phyloP scores from a whole-genome alignment of 129 eudicot genomes.

The Mikania micrantha region DNA sequence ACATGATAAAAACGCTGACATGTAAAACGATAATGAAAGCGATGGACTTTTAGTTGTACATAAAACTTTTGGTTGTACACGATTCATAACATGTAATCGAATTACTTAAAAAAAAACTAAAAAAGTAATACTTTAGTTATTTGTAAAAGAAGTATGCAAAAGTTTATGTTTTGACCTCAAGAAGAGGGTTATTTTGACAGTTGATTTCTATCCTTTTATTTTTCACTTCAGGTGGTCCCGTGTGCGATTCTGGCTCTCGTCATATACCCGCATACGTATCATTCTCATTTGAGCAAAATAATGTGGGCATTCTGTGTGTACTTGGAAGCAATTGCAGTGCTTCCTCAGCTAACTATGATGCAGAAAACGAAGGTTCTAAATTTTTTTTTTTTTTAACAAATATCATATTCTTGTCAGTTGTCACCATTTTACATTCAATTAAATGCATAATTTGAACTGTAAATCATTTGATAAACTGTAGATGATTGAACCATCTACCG shows the following conservation, averaged over 20 bases:
- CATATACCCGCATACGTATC: conserved; percentile 52
- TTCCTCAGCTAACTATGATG: conserved; percentile 82
- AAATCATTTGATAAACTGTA: conserved; percentile 8
- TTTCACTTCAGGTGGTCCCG: conserved; percentile 50
- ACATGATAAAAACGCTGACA: too few relatives aligned
- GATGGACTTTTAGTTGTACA: too few relatives aligned
- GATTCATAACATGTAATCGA: too few relatives aligned
- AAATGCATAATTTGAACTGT: neutral
- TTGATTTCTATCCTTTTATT: neutral
- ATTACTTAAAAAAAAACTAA: too few relatives aligned
- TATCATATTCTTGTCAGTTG: neutral
- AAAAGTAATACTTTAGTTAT: too few relatives aligned
- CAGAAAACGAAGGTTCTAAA: conserved; percentile 77
- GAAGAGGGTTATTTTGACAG: neutral
- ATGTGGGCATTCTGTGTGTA: conserved; percentile 79
- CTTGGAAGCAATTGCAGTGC: conserved; percentile 78
- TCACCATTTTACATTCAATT: neutral
- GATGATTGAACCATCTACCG: conserved; percentile 94
- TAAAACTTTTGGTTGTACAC: too few relatives aligned
- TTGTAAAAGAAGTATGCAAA: too few relatives aligned
- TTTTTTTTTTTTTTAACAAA: neutral
- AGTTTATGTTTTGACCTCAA: neutral
- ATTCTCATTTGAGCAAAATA: conserved; percentile 34
- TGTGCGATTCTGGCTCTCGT: conserved; percentile 51
- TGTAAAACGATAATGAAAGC: too few relatives aligned